These are phyloP conservation scores for Conticribra guillardii DNA, from an alignment of 108 stramenopile species.

Conservation along the genomic window DNA sequence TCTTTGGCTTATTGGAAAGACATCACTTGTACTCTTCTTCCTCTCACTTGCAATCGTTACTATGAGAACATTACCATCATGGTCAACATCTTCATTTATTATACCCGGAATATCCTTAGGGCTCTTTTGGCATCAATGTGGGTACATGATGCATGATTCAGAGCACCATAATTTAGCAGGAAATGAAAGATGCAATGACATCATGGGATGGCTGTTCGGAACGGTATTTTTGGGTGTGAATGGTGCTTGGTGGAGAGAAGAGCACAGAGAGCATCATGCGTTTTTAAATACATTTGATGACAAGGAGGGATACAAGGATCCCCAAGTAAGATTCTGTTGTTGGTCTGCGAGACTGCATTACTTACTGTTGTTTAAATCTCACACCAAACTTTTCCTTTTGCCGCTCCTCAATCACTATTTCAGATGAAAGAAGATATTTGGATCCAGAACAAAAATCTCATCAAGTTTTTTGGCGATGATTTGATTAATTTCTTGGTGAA, in stretches of 20 bases:
- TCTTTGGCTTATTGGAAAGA: slow-evolving; percentile 21
- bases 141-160: slow-evolving; percentile 38
- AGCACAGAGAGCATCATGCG: slow-evolving; percentile 41
- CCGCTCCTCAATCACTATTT: too few relatives aligned
- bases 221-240: slow-evolving; percentile 41
- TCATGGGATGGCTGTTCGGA: slow-evolving; percentile 40
- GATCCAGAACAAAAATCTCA: slow-evolving; percentile 32
- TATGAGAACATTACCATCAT: slow-evolving; percentile 17
- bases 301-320: slow-evolving; percentile 31
- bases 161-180: slow-evolving; percentile 34
- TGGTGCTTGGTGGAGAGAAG: slow-evolving; percentile 44
- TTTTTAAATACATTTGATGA: slow-evolving; percentile 31
- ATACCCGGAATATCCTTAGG: slow-evolving; percentile 27
- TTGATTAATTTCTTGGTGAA: slow-evolving; percentile 34
- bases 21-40: slow-evolving; percentile 7
- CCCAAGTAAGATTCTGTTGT: slow-evolving; percentile 22
- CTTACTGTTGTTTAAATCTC: not conserved
- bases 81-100: slow-evolving; percentile 14
- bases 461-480: slow-evolving; percentile 28
- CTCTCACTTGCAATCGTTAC: slow-evolving; percentile 11
- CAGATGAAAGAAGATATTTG: slow-evolving; percentile 44
- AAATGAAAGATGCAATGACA: slow-evolving; percentile 27
- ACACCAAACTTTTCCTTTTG: not conserved
- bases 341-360: not conserved
- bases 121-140: slow-evolving; percentile 41